Evolutionary conservation across 2,329 filamentous ascomycete genomes (phyloP).

Genomic region (Pseudogymnoascus sp.): DNA sequence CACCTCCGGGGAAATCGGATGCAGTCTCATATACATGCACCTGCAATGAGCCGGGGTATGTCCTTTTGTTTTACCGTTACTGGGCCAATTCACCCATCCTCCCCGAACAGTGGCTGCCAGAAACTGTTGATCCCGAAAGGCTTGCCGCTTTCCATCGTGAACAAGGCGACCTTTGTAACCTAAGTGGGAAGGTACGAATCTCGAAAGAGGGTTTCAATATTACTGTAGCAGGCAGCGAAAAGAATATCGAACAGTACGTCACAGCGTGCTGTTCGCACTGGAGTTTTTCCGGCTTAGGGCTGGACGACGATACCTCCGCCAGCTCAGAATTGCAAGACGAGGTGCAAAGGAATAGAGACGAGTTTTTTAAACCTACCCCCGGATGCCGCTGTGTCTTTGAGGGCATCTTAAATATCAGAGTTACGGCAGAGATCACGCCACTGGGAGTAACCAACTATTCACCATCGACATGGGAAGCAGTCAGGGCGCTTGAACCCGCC

Average conservation of each 20-base stretch:
- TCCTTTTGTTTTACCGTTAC: constrained; percentile 31
- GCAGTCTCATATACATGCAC: constrained; percentile 27
- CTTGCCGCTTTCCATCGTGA: constrained; percentile 22
- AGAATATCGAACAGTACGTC: constrained; percentile 23
- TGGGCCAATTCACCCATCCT: constrained; percentile 23
- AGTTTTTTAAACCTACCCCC: constrained; percentile 26
- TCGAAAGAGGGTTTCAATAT: constrained; percentile 29
- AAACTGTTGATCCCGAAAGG: constrained; percentile 13
- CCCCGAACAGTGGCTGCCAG: constrained; percentile 7
- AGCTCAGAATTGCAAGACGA: background rate
- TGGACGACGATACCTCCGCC: constrained; percentile 14
- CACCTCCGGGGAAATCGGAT: constrained; percentile 21
- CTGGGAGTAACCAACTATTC: constrained; percentile 28
- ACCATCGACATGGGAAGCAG: constrained; percentile 23
- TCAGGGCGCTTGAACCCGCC: constrained; percentile 22
- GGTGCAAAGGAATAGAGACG: constrained; percentile 6
- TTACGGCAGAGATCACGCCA: constrained; percentile 27
- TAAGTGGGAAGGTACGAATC: constrained; percentile 27
- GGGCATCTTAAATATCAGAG: constrained; percentile 18
- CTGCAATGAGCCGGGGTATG: constrained; percentile 22
- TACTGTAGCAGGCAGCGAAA: constrained; percentile 25
- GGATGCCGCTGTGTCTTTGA: constrained; percentile 28
- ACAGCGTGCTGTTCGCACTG: constrained; percentile 23
- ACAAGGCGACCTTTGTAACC: constrained; percentile 14
- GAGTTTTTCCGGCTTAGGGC: constrained; percentile 23